Base-by-base conservation (phyloP, 257 asterid genomes). In the Haberlea rhodopensis region DNA sequence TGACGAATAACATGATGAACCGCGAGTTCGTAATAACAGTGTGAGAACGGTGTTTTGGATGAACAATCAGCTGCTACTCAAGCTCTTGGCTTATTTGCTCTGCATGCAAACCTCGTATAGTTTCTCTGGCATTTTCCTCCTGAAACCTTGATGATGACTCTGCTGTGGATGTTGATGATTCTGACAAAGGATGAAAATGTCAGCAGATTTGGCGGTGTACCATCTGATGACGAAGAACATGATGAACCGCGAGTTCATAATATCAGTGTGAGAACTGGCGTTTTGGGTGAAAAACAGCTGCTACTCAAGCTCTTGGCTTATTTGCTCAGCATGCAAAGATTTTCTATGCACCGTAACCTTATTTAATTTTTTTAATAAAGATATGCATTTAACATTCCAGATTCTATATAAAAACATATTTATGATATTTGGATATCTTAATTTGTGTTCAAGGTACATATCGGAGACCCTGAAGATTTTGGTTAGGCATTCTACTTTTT, bases 71-170 rank as follows among this genome's bases (percentile, higher is more conserved):
- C 99, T 62, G 99, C 99, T 58, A 89, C 99, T 65, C 99, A 92
- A 81, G 95, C 99, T 69, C 94, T 92, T 76, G 99, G 99, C 63
- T 71, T 92, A 67, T 89, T 87, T 85, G 89, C 97, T 72, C 81
- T 81, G 73, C 96, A 92, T 74, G 79, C 97, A 24, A 89, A 84
- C n/a, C n/a, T n/a, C n/a, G n/a, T n/a, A n/a, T n/a, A n/a, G n/a
- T n/a, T n/a, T n/a, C n/a, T n/a, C n/a, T n/a, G n/a, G n/a, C 88
- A 27, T 81, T 90, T 62, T 74, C 88, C 62, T 94, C 97, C 55
- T 94, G 99, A 84, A 94, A 94, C 82, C 97, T 94, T 70, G 99
- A 94, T 75, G 99, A 94, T 65, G 99, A 97, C 55, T 90, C 99
- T 70, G 96, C 99, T 65, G 86, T 90, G 79, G 91, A 87, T 86